A percentile compares a stretch with the other conserved stretches of the same genome.
Conservation (phyloP, 257 asterid species). For the Jaltomata sinuosa region DNA sequence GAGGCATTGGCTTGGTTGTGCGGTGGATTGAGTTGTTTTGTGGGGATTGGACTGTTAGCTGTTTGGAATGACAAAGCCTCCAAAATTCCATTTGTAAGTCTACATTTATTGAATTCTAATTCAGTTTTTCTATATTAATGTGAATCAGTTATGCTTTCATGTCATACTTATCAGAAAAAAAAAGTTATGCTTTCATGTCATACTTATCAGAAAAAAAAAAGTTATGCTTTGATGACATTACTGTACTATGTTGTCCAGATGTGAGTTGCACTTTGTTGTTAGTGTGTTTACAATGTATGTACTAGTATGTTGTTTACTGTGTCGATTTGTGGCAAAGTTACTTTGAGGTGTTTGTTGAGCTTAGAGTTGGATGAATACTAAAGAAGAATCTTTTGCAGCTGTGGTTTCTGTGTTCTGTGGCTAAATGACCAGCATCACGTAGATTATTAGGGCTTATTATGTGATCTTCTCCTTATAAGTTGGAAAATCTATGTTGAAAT, state of each 20-base stretch:
- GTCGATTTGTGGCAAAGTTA: neutral
- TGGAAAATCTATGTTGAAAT: neutral
- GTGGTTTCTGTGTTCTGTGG: neutral
- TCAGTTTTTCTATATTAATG: neutral
- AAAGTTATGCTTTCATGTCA: neutral
- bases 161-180: neutral
- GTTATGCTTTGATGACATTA: neutral
- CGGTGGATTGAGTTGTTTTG: conserved; percentile 75
- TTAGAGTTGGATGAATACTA: neutral
- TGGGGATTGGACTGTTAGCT: conserved; percentile 62
- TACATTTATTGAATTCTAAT: neutral
- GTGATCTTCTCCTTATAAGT: neutral
- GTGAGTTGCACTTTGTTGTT: neutral
- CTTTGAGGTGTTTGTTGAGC: neutral
- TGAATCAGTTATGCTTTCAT: neutral
- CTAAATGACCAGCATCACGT: neutral
- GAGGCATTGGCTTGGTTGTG: conserved; percentile 92
- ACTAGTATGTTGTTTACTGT: neutral
- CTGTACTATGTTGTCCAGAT: neutral
- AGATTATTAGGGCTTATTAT: neutral
- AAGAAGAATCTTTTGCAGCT: neutral
- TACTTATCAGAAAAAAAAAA: neutral
- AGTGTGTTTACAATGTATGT: neutral
- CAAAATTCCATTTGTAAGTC: conserved; percentile 72
- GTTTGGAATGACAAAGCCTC: conserved; percentile 95